phyloP scores from a whole-genome alignment of 768 basidiomycete genomes.

The Steccherinum ochraceum region DNA sequence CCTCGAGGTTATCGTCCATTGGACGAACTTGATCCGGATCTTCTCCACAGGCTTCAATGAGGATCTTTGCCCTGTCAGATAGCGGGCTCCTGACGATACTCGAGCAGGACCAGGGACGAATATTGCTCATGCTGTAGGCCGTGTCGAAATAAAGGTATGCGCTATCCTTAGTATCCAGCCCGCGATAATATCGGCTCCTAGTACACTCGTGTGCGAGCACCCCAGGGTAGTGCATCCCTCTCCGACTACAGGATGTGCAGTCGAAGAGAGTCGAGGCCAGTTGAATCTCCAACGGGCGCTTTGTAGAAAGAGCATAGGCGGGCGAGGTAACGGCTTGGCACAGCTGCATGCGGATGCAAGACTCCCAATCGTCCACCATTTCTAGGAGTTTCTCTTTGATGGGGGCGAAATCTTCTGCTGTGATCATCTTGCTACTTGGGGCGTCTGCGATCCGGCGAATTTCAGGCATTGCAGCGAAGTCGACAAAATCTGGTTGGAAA shows the following conservation, averaged over 20 bases:
- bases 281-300: too few species aligned
- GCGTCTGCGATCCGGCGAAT: neutral
- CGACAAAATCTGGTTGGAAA: neutral
- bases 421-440: neutral
- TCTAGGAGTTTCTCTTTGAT: neutral
- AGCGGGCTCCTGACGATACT: neutral
- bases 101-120: neutral
- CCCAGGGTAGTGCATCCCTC: neutral
- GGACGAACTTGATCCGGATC: neutral
- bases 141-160: neutral
- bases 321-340: too few species aligned
- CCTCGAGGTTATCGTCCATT: neutral
- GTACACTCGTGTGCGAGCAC: neutral
- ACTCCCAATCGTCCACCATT: neutral
- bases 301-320: too few species aligned
- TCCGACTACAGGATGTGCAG: neutral
- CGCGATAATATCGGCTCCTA: neutral
- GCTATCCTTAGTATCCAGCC: neutral
- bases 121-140: neutral
- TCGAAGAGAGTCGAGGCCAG: neutral
- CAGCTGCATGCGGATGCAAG: too few species aligned
- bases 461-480: neutral
- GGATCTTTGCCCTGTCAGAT: neutral
- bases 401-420: neutral
- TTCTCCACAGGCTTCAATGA: neutral